Evolutionary conservation across 2,329 filamentous ascomycete genomes (phyloP).

Genomic region (Aciculosporium take): DNA sequence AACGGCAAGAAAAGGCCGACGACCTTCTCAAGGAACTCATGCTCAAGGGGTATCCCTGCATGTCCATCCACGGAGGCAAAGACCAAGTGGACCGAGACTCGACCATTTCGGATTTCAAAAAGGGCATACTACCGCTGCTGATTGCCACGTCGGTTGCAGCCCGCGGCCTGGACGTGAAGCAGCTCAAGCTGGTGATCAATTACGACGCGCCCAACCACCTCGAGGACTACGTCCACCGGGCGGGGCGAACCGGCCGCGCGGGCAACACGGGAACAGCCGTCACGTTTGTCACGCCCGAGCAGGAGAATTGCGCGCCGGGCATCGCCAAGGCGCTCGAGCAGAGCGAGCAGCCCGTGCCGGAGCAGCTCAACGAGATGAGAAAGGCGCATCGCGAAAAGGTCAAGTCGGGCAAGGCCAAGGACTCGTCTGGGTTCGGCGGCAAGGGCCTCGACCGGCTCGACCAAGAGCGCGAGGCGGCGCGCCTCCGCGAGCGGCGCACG

Average conservation of each 20-base stretch:
- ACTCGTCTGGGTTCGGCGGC: constrained; percentile 80
- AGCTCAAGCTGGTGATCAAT: constrained; percentile 90
- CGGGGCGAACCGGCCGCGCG: constrained; percentile 83
- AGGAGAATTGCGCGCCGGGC: constrained; percentile 80
- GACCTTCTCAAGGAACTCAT: constrained; percentile 63
- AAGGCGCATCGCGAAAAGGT: constrained; percentile 77
- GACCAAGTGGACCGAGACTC: constrained; percentile 89
- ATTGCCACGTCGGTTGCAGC: constrained; percentile 93
- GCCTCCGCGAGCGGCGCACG: constrained; percentile 72
- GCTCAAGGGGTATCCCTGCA: constrained; percentile 76
- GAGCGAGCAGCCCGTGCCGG: constrained; percentile 72
- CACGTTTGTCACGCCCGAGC: constrained; percentile 82
- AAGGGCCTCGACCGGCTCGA: constrained; percentile 88
- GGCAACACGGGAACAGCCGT: constrained; percentile 91
- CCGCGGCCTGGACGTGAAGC: constrained; percentile 88
- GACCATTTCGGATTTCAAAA: constrained; percentile 87
- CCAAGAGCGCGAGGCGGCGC: constrained; percentile 76
- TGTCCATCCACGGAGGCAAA: constrained; percentile 88
- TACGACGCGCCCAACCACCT: constrained; percentile 88
- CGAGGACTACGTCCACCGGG: constrained; percentile 92
- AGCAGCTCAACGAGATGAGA: constrained; percentile 49
- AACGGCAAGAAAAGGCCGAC: constrained; percentile 82
- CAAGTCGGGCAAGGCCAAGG: constrained; percentile 81
- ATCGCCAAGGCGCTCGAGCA: constrained; percentile 87
- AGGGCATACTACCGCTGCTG: constrained; percentile 74